Conservation (phyloP, 257 asterid species). For the Buddleja alternifolia region DNA sequence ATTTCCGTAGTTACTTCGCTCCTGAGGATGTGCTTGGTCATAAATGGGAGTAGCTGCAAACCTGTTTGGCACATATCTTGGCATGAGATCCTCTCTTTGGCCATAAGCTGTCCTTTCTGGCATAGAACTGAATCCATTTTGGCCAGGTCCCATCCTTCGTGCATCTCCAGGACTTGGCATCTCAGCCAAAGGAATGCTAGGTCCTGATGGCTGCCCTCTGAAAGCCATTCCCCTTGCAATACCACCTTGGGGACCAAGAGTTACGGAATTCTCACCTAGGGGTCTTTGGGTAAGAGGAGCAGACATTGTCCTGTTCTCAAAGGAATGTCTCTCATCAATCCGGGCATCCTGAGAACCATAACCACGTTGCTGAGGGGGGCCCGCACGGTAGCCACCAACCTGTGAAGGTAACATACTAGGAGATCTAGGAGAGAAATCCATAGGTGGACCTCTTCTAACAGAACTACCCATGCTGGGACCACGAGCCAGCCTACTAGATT, state of each 20-base stretch:
- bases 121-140: conserved; percentile 57
- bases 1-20: conserved; percentile 37
- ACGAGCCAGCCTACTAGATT: conserved; percentile 67
- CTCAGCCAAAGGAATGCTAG: conserved; percentile 44
- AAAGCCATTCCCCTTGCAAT: conserved; percentile 86
- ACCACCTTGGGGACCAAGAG: conserved; percentile 96
- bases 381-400: conserved; percentile 56
- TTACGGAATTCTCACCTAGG: conserved; percentile 66
- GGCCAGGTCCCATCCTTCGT: conserved; percentile 55
- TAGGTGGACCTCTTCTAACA: conserved; percentile 61
- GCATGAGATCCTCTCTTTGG: conserved; percentile 65
- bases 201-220: conserved; percentile 68
- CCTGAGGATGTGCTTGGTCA: conserved; percentile 58
- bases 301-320: conserved; percentile 53
- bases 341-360: conserved; percentile 70
- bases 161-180: conserved; percentile 48
- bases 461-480: conserved; percentile 62
- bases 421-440: conserved; percentile 70
- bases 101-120: conserved; percentile 61
- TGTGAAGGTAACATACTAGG: conserved; percentile 58
- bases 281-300: conserved; percentile 72
- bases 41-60: conserved; percentile 41
- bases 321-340: conserved; percentile 58
- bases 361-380: conserved; percentile 63
- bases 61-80: conserved; percentile 58